phyloP scores from a whole-genome alignment of 805 yeast genomes.

The Cephaloascus albidus region DNA sequence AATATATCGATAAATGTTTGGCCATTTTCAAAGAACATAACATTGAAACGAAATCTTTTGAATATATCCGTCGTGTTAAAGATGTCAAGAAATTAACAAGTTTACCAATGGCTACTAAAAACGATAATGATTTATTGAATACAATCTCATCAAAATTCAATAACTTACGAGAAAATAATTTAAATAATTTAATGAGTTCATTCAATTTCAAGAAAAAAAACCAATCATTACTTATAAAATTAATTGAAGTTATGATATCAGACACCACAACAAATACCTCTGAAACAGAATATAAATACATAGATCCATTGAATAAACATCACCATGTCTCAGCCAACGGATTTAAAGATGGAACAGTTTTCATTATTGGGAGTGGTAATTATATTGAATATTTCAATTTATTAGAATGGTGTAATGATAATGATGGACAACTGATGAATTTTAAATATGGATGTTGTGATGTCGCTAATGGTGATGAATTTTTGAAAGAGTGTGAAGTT shows the following conservation, averaged over 20 bases:
- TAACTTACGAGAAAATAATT: constrained; percentile 72
- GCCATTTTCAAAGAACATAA: constrained; percentile 42
- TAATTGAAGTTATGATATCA: constrained; percentile 84
- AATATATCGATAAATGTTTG: constrained; percentile 53
- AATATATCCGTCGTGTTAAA: constrained; percentile 72
- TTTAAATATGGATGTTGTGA: constrained; percentile 86
- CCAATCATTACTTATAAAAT: constrained; percentile 81
- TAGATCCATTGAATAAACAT: no score
- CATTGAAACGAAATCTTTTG: constrained; percentile 56
- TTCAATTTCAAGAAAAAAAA: constrained; percentile 83
- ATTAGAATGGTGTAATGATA: constrained; percentile 69
- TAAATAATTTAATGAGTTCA: constrained; percentile 86
- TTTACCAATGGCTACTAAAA: constrained; percentile 15
- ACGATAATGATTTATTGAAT: constrained; percentile 52
- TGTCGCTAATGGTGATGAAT: constrained; percentile 59
- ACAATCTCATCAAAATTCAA: constrained; percentile 71
- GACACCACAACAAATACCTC: constrained; percentile 61
- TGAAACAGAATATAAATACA: constrained; percentile 74
- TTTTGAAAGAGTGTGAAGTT: constrained; percentile 61
- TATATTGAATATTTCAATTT: constrained; percentile 89
- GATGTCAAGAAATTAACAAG: constrained; percentile 51
- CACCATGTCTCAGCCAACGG: constrained; percentile 58
- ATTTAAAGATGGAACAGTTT: constrained; percentile 76
- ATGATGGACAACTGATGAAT: constrained; percentile 29
- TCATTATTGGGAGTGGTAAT: constrained; percentile 95